Evolutionary conservation across 2,329 filamentous ascomycete genomes (phyloP), one percentile per base, ranked within the genome.

Genomic region (Acrocalymma vagum): DNA sequence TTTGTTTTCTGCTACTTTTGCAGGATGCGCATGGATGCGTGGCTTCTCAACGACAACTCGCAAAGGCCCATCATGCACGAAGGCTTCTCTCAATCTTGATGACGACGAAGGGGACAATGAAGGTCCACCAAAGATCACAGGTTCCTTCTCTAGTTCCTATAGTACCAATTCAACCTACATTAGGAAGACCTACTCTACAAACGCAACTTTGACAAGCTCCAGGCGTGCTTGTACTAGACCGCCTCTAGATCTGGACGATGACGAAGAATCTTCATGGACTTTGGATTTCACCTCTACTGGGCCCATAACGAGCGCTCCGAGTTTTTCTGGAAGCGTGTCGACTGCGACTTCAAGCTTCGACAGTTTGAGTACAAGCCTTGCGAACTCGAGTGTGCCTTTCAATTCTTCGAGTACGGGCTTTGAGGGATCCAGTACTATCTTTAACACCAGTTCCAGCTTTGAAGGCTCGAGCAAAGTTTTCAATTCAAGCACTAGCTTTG

Each of bases 31-130:
- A 41, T 20, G 4, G 33, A 25, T 51, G 1, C 3, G 30, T 4
- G 45, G 34, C 6, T 38, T 34, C 2, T 53, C 43, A 6, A 52
- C 43, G 8, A 59, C 55, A 1, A 50, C 53, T 2, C 14, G 22
- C 4, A 32, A 37, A 13, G 46, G 32, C 1, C 41, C 46, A 8
- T 27, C 47, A 9, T 66, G 62, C 22, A 59, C 54, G 5, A 36
- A 40, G 4, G 56, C 47, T 7, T 49, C 58, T 6, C 47, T 65
- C 4, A 48, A 38, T n/a, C 41, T 65, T 1, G 59, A 66, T 26
- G 60, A 65, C n/a, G 60, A 64, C 20, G 51, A 64, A 27, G 61
- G 61, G 3, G 47, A 58, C 20, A 60, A 64, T 27, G 51, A 48
- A 11, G 29, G 33, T 18, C 45, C 43, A 1, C 34, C 31, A 2